phyloP scores from a whole-genome alignment of 768 basidiomycete genomes.

The Dentipellis fragilis region DNA sequence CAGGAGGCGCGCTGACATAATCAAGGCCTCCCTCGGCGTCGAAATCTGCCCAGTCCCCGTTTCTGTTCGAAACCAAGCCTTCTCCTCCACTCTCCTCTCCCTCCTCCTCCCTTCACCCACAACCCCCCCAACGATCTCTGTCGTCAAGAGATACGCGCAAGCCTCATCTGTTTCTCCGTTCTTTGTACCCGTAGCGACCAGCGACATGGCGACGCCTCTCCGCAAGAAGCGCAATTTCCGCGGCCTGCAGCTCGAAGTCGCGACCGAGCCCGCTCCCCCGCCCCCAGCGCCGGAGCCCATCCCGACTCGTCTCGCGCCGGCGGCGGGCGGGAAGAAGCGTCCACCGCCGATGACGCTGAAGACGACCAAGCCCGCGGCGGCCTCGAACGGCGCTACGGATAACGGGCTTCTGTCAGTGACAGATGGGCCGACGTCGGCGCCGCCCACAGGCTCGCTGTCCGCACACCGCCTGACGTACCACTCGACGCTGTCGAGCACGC shows the following conservation, averaged over 20 bases:
- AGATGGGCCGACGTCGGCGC: constrained; percentile 38
- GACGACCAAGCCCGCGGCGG: constrained; percentile 47
- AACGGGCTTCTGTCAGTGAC: constrained; percentile 37
- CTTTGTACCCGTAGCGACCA: background rate
- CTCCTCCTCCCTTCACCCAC: too few species aligned
- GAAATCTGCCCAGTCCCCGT: background rate
- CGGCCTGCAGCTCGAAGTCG: constrained; percentile 63
- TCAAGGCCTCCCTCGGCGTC: background rate
- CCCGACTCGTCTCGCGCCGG: constrained; percentile 23
- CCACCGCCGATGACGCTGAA: constrained; percentile 79
- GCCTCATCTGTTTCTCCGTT: too few species aligned
- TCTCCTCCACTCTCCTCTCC: too few species aligned
- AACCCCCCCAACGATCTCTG: too few species aligned
- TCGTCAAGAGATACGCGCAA: too few species aligned
- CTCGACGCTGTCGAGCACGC: constrained; percentile 68
- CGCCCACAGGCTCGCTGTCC: constrained; percentile 40
- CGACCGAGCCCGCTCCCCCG: constrained; percentile 20
- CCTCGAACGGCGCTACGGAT: constrained; percentile 22
- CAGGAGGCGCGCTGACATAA: too few species aligned
- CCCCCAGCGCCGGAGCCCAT: constrained; percentile 29
- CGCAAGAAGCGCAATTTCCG: constrained; percentile 94
- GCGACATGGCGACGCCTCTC: constrained; percentile 31
- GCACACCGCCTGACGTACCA: constrained; percentile 66
- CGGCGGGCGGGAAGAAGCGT: constrained; percentile 47
- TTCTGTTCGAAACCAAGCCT: background rate